phyloP scores from a whole-genome alignment of 2,329 filamentous ascomycete species.

The Cephalotrichum gorgonifer region DNA sequence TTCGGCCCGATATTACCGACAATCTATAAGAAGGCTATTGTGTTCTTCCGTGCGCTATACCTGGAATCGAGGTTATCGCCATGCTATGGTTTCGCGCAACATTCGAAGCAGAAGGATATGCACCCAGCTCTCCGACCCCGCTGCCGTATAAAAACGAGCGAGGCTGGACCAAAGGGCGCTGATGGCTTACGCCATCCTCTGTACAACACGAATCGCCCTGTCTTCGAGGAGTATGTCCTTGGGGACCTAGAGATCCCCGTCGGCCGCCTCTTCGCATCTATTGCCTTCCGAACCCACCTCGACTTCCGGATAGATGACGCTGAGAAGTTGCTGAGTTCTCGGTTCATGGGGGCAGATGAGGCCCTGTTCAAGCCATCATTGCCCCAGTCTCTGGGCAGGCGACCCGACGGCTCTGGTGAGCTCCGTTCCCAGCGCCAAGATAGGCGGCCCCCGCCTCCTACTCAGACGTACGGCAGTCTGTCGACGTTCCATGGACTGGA shows the following conservation, averaged over 20 bases:
- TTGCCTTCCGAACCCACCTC: conserved; percentile 79
- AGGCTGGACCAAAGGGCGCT: conserved; percentile 38
- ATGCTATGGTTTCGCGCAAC: conserved; percentile 71
- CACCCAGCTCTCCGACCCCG: conserved; percentile 60
- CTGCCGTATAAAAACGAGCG: conserved; percentile 65
- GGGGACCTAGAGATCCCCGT: conserved; percentile 78
- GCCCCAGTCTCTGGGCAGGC: conserved; percentile 33
- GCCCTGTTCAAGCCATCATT: conserved; percentile 76
- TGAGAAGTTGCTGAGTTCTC: conserved; percentile 81
- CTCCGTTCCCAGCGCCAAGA: neutral
- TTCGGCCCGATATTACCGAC: conserved; percentile 63
- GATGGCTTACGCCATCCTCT: conserved; percentile 67
- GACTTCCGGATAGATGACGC: conserved; percentile 87
- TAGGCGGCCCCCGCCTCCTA: neutral
- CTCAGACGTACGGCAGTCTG: conserved; percentile 75
- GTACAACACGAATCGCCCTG: conserved; percentile 49
- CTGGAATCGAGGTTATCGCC: conserved; percentile 74
- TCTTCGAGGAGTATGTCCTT: conserved; percentile 69
- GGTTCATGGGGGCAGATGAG: conserved; percentile 87
- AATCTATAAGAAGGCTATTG: conserved; percentile 94
- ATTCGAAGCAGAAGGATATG: conserved; percentile 61
- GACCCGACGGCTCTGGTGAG: conserved; percentile 3
- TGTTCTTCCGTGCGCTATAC: conserved; percentile 85
- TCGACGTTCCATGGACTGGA: conserved; percentile 83
- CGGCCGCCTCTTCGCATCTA: conserved; percentile 70